These are phyloP conservation scores for Lathyrus tuberosus DNA, from an alignment of 306 rosid species.

Conservation along the genomic window DNA sequence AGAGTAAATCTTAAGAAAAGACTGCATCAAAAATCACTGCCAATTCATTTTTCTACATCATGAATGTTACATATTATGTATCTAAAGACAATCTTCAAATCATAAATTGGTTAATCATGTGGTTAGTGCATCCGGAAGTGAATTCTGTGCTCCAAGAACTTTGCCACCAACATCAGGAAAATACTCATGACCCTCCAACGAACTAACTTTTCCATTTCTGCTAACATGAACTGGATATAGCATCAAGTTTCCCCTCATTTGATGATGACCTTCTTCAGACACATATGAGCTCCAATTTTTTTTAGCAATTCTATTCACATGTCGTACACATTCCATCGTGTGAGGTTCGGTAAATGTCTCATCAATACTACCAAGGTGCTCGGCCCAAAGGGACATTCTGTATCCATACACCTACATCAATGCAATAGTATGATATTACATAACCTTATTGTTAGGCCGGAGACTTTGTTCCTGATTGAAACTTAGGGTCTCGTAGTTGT, in stretches of 20 bases:
- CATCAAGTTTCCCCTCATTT: constrained; percentile 64
- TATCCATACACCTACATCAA: constrained; percentile 66
- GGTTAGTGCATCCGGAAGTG: constrained; percentile 68
- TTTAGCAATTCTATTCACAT: constrained; percentile 50
- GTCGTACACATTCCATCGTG: constrained; percentile 48
- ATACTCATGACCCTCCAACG: constrained; percentile 47
- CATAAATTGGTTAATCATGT: constrained; percentile 39
- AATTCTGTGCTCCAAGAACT: constrained; percentile 62
- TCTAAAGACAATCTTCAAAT: background rate
- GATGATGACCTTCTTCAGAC: constrained; percentile 45
- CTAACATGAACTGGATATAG: constrained; percentile 60
- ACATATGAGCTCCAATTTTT: constrained; percentile 56
- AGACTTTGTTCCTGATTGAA: too few relatives aligned
- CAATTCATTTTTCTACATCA: background rate
- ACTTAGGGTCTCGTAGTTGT: too few relatives aligned
- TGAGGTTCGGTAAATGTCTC: constrained; percentile 50
- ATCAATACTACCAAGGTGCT: constrained; percentile 55
- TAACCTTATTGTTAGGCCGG: background rate
- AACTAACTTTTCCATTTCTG: constrained; percentile 55
- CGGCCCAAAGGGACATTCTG: constrained; percentile 76
- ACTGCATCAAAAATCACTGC: background rate
- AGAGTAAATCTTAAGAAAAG: background rate
- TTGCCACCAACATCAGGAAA: constrained; percentile 84
- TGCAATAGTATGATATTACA: background rate
- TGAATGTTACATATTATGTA: constrained; percentile 3